Evolutionary conservation across 1,284 basidiomycete genomes (phyloP).

Genomic region (Crucibulum parvulum): DNA sequence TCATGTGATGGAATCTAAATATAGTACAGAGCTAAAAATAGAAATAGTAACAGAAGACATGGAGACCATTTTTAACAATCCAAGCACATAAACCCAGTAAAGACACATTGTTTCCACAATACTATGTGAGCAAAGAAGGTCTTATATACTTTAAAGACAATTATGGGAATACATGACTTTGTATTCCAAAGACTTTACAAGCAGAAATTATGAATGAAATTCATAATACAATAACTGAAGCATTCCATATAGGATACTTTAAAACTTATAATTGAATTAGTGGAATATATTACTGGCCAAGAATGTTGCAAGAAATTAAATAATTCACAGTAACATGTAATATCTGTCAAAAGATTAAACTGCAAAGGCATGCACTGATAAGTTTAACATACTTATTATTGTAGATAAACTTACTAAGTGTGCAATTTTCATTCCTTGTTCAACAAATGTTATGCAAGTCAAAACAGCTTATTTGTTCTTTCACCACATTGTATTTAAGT

Average conservation of each 20-base stretch:
- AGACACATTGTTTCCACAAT: slow-evolving; percentile 2
- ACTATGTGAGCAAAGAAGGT: not conserved
- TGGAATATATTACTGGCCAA: slow-evolving; percentile 33
- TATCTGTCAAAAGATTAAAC: slow-evolving; percentile 43
- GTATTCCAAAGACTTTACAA: not conserved
- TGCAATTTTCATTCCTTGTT: slow-evolving; percentile 41
- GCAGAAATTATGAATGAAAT: slow-evolving; percentile 1
- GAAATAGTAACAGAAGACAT: too few relatives aligned
- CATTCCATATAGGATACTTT: slow-evolving; percentile 1
- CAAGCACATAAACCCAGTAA: not conserved
- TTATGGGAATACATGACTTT: slow-evolving; percentile 1
- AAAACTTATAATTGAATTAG: slow-evolving; percentile 11
- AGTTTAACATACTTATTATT: slow-evolving; percentile 33
- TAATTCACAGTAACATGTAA: slow-evolving; percentile 38
- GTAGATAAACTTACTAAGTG: slow-evolving; percentile 47
- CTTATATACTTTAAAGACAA: slow-evolving; percentile 6
- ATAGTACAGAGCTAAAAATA: too few relatives aligned
- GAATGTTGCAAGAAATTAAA: slow-evolving; percentile 30
- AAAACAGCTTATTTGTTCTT: slow-evolving; percentile 20
- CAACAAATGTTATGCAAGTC: slow-evolving; percentile 6
- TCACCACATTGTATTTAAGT: slow-evolving; percentile 15
- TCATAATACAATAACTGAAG: slow-evolving; percentile 2
- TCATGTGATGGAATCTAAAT: too few relatives aligned
- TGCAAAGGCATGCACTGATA: slow-evolving; percentile 20
- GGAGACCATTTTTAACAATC: too few relatives aligned